Evolutionary conservation across 1,139 yeast genomes (phyloP), one percentile per base, ranked within the genome.

Genomic region (Magnusiomyces clavatus): DNA sequence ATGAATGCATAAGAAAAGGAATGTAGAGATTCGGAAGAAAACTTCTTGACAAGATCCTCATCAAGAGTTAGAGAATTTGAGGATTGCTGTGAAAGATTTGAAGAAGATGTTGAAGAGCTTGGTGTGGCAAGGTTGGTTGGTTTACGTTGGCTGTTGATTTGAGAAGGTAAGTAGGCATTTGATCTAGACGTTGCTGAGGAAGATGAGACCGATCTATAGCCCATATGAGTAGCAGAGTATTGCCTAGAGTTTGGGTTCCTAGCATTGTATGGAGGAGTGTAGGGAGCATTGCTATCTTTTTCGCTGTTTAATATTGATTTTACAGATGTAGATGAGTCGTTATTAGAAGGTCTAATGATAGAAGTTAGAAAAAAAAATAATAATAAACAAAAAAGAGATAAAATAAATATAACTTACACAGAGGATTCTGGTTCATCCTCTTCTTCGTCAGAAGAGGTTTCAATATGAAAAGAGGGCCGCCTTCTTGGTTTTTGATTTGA

Each of bases 1-100:
- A 86, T 71, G 55, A 85, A 87, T 5, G 94, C 89, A 65, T 86
- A 87, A 0, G 95, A 86, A 63, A 85, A 87, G 2, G 95, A 85
- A 64, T 86, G 92, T 1, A 94, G 78, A 11, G 94, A 84, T 63
- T 85, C 92, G 19, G 82, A 80, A 4, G 95, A 88, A 63, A 84
- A 85, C 59, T 73, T 76, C 37, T 48, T 44, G 11, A 50, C 53
- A 17, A 54, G 44, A 31, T 48, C 52, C n/a, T 36, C n/a, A 16
- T 34, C 43, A 35, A 24, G 24, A 42, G 45, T n/a, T 13, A 19
- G n/a, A 41, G 51, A 35, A 14, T 10, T 16, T 37, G 46, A 17
- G 31, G 31, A 8, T 24, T 24, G 31, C 8, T 24, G 31, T 24
- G 8, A 24, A 24, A 12, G 6, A n/a, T n/a, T n/a, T n/a, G 17